Evolutionary conservation across 306 rosid genomes (phyloP).

Genomic region (Quercus dentata): DNA sequence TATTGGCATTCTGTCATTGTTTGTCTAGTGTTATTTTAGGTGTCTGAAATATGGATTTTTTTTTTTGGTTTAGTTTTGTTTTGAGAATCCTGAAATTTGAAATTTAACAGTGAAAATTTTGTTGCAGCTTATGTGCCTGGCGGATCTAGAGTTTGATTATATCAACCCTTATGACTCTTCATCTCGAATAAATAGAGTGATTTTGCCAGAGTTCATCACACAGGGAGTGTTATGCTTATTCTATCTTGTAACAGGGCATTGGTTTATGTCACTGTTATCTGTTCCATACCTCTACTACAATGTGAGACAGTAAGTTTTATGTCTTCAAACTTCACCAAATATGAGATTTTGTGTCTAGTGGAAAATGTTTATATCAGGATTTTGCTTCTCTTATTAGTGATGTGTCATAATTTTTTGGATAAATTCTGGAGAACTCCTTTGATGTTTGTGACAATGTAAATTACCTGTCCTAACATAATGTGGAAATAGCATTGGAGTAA

Average conservation of each 20-base stretch:
- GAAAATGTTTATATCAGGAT: not conserved
- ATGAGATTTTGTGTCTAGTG: not conserved
- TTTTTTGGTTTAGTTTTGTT: too few species aligned
- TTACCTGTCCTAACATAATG: not conserved
- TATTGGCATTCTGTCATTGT: not conserved
- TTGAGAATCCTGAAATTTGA: not conserved
- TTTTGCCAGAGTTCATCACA: slow-evolving; percentile 65
- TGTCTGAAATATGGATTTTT: not conserved
- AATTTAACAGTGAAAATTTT: slow-evolving; percentile 10
- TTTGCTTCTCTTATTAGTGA: not conserved
- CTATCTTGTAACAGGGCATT: slow-evolving; percentile 73
- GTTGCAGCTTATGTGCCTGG: slow-evolving; percentile 95
- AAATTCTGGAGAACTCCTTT: not conserved
- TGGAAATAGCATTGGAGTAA: not conserved
- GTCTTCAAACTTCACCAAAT: not conserved
- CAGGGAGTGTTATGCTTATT: slow-evolving; percentile 58
- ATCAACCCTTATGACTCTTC: slow-evolving; percentile 92
- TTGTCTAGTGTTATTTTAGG: not conserved
- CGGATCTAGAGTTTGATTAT: slow-evolving; percentile 91
- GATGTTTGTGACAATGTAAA: not conserved
- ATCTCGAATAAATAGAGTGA: slow-evolving; percentile 56
- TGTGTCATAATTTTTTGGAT: not conserved
- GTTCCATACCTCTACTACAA: slow-evolving; percentile 74
- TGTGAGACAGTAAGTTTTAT: slow-evolving; percentile 60
- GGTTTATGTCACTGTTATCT: slow-evolving; percentile 69